Base-by-base conservation (phyloP, 768 basidiomycete genomes). In the Mycena rebaudengoi region DNA sequence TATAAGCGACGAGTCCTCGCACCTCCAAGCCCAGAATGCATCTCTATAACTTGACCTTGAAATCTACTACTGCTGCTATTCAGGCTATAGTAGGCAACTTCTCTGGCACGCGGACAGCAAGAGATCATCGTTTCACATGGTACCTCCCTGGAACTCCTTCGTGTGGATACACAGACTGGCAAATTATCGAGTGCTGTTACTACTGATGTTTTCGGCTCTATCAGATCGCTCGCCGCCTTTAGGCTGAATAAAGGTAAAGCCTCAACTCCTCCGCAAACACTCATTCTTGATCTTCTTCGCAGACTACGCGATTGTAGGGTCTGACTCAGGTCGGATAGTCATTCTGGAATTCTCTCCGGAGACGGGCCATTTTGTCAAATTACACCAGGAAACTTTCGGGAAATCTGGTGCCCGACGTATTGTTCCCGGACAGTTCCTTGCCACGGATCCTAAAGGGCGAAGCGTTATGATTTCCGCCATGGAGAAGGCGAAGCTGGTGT, bases 291-390 rank as follows among this genome's bases (percentile, higher is more conserved):
- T 60, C 52, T 67, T 60, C 68, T 76, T 83, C 82, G 83, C 80
- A 99, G 97, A 99, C 82, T 98, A 97, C 79, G 90, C 94, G 60
- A 94, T 98, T 76, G 83, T 98, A 83, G 94, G 95, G 51, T 98
- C 96, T 18, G 98, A 99, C 80, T 97, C 97, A 18, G 97, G 98
- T 18, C 88, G 96, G 54, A 90, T 98, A 46, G 82, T 96, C 48
- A 97, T 99, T 71, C 83, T 99, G 58, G 97, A 99, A 78, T 99
- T 96, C 81, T 94, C 97, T 72, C 88, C 93, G 0, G 89, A 90
- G 73, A 91, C 89, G 13, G 95, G 91, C 65, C 88, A 85, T 60
- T 98, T 99, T 71, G 85, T 91, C 71, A 97, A 96, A 76, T 79
- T 99, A 26, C 96, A 98, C 71, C 95, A 98, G 73, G 97, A 98